These are phyloP conservation scores for Umbilicus rupestris DNA, from an alignment of 164 flowering plant species.

Conservation along the genomic window DNA sequence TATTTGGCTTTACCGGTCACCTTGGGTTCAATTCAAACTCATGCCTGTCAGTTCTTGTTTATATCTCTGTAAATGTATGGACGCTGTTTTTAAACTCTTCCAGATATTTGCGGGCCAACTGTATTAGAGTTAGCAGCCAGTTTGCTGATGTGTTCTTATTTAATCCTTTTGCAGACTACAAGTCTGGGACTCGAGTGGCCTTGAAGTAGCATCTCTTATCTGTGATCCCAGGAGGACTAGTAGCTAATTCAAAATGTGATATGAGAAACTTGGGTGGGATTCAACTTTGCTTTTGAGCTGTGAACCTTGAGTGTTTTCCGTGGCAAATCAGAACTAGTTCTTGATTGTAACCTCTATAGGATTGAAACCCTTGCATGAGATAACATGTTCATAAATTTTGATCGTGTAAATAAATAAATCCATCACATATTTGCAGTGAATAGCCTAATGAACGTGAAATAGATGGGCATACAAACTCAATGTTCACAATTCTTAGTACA, in stretches of 20 bases:
- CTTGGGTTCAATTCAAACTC: too few relatives aligned
- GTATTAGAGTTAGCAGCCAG: not conserved
- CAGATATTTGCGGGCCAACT: not conserved
- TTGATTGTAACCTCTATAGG: not conserved
- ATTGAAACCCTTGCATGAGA: not conserved
- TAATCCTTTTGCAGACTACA: not conserved
- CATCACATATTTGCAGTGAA: too few relatives aligned
- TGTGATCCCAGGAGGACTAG: not conserved
- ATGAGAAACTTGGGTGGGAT: not conserved
- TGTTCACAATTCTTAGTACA: too few relatives aligned
- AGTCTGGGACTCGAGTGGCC: not conserved
- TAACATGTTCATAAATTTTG: not conserved
- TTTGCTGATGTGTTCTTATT: not conserved
- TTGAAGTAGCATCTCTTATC: not conserved
- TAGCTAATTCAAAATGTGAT: not conserved
- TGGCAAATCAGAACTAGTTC: not conserved
- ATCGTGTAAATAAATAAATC: not conserved
- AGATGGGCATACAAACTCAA: too few relatives aligned
- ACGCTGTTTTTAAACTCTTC: not conserved
- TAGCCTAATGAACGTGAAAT: too few relatives aligned
- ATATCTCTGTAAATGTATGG: constrained; percentile 1
- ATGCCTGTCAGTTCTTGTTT: too few relatives aligned
- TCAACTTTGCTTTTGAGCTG: not conserved
- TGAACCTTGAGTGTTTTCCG: not conserved
- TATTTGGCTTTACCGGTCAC: not conserved